These are phyloP conservation scores for Penicillium frequentans DNA, from an alignment of 2,329 filamentous ascomycete species.

Conservation along the genomic window DNA sequence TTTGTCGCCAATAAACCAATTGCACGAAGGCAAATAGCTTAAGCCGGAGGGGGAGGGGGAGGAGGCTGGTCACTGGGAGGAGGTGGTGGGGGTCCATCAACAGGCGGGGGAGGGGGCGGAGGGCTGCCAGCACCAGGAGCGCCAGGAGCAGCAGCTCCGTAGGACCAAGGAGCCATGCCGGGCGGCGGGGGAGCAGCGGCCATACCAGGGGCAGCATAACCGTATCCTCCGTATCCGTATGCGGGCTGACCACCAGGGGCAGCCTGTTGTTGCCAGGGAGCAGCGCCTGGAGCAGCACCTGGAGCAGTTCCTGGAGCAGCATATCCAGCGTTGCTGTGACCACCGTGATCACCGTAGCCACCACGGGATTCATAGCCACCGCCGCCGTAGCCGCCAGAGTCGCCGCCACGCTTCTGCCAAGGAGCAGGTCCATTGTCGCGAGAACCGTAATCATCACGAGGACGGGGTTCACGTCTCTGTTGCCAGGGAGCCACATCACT, in stretches of 20 bases:
- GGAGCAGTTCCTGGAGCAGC: constrained; percentile 44
- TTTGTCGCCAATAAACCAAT: neutral
- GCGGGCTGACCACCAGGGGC: constrained; percentile 47
- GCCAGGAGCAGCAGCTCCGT: constrained; percentile 32
- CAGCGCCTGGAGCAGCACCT: constrained; percentile 34
- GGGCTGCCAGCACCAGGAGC: constrained; percentile 38
- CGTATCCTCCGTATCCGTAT: constrained; percentile 58
- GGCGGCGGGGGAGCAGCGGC: constrained; percentile 50
- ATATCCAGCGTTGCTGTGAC: constrained; percentile 13
- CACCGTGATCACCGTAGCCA: neutral
- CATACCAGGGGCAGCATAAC: constrained; percentile 45
- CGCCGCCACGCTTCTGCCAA: constrained; percentile 44
- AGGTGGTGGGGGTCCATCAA: constrained; percentile 44
- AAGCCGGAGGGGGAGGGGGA: constrained; percentile 56
- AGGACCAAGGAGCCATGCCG: constrained; percentile 42
- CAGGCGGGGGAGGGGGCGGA: constrained; percentile 42
- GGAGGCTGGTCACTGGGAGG: constrained; percentile 59
- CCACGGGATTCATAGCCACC: constrained; percentile 29
- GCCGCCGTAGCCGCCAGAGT: constrained; percentile 30
- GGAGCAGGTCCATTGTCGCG: constrained; percentile 33
- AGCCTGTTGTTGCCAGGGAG: constrained; percentile 64
- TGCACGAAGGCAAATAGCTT: neutral
- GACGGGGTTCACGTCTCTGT: constrained; percentile 55
- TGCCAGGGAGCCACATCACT: constrained; percentile 83
- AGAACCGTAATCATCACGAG: constrained; percentile 47